These are phyloP conservation scores for Acanthamoeba royreba DNA, from an alignment of 208 protist species.

Conservation along the genomic window DNA sequence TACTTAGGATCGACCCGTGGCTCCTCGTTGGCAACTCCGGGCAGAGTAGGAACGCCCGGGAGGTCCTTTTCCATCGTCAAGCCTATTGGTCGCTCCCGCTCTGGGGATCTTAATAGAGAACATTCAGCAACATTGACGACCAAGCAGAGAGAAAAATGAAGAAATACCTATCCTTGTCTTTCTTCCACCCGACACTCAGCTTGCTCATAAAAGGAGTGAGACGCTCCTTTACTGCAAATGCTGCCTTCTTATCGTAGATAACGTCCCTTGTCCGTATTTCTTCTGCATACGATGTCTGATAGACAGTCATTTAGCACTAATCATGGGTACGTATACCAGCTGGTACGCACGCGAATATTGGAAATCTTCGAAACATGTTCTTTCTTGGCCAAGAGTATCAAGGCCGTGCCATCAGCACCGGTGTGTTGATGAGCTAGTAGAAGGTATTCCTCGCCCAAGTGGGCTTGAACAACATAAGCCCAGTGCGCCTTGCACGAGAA, in stretches of 20 bases:
- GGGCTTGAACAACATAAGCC: not conserved
- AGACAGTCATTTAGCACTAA: too few relatives aligned
- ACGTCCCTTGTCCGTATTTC: not conserved
- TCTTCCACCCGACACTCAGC: not conserved
- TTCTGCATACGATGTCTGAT: not conserved
- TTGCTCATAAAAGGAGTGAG: slow-evolving; percentile 35
- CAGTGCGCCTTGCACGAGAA: slow-evolving; percentile 47
- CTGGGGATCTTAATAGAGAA: too few relatives aligned
- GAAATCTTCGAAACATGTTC: not conserved
- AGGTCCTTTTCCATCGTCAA: not conserved
- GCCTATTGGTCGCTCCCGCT: not conserved
- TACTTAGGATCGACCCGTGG: not conserved
- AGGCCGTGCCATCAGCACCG: slow-evolving; percentile 2
- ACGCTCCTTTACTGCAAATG: not conserved
- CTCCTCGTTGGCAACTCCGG: not conserved
- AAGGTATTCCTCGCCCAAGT: not conserved
- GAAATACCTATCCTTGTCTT: not conserved
- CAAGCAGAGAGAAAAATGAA: too few relatives aligned
- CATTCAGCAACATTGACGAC: too few relatives aligned
- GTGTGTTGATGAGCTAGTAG: not conserved
- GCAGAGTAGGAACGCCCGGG: not conserved
- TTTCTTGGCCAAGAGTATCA: not conserved
- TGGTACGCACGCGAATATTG: not conserved
- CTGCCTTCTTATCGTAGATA: not conserved
- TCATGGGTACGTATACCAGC: not conserved